Evolutionary conservation across 192 early-diverging fungal genomes (phyloP), one percentile per base, ranked within the genome.

Genomic region (Thamnidium elegans): DNA sequence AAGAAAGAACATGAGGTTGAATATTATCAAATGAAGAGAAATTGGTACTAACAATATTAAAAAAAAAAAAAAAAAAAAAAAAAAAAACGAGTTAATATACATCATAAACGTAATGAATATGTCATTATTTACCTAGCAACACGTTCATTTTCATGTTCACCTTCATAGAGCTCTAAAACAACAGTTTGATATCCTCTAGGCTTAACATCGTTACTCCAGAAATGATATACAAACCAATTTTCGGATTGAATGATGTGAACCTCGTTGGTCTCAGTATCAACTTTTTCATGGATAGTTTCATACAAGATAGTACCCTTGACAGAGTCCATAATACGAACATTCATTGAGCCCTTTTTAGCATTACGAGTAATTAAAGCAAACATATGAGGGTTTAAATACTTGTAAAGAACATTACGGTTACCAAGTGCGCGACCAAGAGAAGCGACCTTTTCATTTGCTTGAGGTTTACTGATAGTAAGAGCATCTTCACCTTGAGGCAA

Each of bases 321-420:
- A 17, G 89, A 79, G 73, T 99, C 97, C 21, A 98, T 60, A 31
- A 99, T 58, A 71, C 94, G 94, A 4, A 97, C 54, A 31, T 70
- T 84, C 17, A 95, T 50, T 7, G 74, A 75, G 15, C 77, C 66
- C 2, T 69, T 46, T 11, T 69, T 66, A 7, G 47, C 30, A 63
- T 62, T 80, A 30, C 80, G 62, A 5, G 94, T 88, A 44, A 89
- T 87, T 14, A 96, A 66, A 0, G 91, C 88, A 42, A 90, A 68
- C 19, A 96, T 65, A 74, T 98, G 92, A 50, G 97, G 96, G 77
- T 95, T 98, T 63, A 98, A 81, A 78, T 98, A 99, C 76, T 99
- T 99, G 89, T 96, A 99, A n/a, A 94, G 84, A 5, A 99, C 97
- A 42, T 85, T 87, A 31, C 97, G 92, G 72, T 98, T 87, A 55